Percentiles rank a stretch among this genome's conserved stretches.
Conservation (phyloP, 345 rosid species). For the Eucalyptus rudis region DNA sequence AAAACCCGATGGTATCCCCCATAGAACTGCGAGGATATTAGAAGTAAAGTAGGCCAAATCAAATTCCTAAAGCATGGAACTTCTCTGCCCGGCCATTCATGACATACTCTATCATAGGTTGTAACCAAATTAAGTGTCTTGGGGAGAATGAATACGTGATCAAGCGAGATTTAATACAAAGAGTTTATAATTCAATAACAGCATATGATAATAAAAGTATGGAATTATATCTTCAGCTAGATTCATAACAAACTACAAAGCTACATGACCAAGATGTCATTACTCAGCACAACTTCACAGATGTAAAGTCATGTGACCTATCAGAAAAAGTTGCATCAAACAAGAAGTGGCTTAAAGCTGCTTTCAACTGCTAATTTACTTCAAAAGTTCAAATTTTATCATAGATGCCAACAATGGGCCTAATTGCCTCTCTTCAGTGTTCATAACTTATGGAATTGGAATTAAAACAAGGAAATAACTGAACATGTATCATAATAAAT, state of each 20-base stretch:
- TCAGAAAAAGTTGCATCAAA: background rate
- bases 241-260: background rate
- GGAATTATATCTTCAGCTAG: background rate
- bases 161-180: background rate
- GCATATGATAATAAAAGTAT: background rate
- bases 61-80: background rate
- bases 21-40: background rate
- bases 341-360: background rate
- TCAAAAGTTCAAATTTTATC: background rate
- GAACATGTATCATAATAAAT: background rate
- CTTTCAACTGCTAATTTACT: background rate
- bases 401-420: background rate
- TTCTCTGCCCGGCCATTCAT: background rate
- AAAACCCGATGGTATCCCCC: background rate
- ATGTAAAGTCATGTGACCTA: background rate
- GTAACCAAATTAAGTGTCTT: background rate
- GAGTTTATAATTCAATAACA: background rate
- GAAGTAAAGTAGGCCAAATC: background rate
- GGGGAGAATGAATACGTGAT: background rate
- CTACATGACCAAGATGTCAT: background rate
- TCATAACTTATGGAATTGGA: background rate
- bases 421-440: background rate
- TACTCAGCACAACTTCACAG: background rate
- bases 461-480: background rate
- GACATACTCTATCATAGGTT: background rate